Base-by-base conservation (phyloP, 345 rosid genomes). In the Luvunga scandens region DNA sequence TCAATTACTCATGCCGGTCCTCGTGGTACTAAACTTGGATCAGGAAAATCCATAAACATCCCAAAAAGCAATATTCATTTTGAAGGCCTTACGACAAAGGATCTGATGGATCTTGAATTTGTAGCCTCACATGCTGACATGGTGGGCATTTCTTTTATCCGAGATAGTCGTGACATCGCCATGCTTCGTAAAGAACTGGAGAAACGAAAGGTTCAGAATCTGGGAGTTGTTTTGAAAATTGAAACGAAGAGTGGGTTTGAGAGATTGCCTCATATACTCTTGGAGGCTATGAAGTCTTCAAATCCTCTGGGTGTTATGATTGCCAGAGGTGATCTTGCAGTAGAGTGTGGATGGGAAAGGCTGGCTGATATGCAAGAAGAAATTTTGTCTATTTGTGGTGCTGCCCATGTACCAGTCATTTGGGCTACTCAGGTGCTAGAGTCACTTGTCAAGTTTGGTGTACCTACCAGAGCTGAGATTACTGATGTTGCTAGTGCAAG, bases 321-420 rank as follows among this genome's bases (percentile, higher is more conserved):
- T 80, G 95, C 93, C 25, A 71, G 93, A 83, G 95, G 95, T 31
- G 93, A 90, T 85, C 95, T 91, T 76, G 95, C 93, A 0, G 95
- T 91, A 42, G 95, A 91, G 75, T 90, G 95, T 78, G 95, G 95
- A 38, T 91, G 93, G 93, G 95, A 91, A 80, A 88, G 83, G 70
- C 80, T 91, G 73, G 90, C 92, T 75, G 84, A 84, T 78, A 74
- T 88, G 76, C 95, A 91, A 65, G 92, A 91, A n/a, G 93, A 91
- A 81, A 91, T 91, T 78, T 3, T 90, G 18, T 84, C 86, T 73
- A 27, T 86, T 72, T 90, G 90, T 55, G 77, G 68, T 61, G 88
- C 87, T 68, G 92, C 92, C 68, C 80, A 82, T 38, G 42, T 88
- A 53, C 93, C 95, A 34, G 91, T 88, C 53, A 84, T 91, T 16